Evolutionary conservation across 768 basidiomycete species (phyloP).

Genomic region (Hirschioporus abietinus): DNA sequence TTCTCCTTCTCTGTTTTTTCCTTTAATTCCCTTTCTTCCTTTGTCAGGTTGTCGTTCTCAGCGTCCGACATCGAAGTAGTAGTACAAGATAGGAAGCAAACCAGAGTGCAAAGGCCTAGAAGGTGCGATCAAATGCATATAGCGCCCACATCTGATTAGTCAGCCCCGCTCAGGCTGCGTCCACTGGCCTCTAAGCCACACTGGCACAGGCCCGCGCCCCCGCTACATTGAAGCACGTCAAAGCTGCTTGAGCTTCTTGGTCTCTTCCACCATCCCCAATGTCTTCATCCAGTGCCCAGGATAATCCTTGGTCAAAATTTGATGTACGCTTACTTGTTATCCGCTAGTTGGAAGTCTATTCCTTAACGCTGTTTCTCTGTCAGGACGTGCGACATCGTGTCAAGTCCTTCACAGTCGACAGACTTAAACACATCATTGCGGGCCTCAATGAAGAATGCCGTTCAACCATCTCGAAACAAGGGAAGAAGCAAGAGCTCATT

Average conservation of each 20-base stretch:
- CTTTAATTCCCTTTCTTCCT: slow-evolving; percentile 67
- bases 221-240: not conserved
- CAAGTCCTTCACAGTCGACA: slow-evolving; percentile 78
- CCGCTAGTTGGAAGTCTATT: slow-evolving; percentile 3
- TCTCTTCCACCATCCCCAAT: not conserved
- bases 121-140: not conserved
- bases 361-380: slow-evolving; percentile 12
- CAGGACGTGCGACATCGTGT: slow-evolving; percentile 68
- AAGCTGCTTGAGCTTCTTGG: not conserved
- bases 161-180: not conserved
- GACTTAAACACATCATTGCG: slow-evolving; percentile 73
- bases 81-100: not conserved
- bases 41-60: slow-evolving; percentile 71
- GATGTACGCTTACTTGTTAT: slow-evolving; percentile 44
- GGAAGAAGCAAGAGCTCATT: slow-evolving; percentile 85
- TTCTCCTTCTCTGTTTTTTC: slow-evolving; percentile 65
- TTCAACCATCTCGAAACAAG: slow-evolving; percentile 63
- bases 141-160: slow-evolving; percentile 1
- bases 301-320: slow-evolving; percentile 63
- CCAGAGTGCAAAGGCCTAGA: not conserved
- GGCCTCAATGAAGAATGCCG: slow-evolving; percentile 77
- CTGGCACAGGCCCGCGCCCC: slow-evolving; percentile 2
- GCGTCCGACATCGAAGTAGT: slow-evolving; percentile 34
- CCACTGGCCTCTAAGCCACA: slow-evolving; percentile 2
- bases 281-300: slow-evolving; percentile 24